Evolutionary conservation across 2,329 filamentous ascomycete species (phyloP).

Genomic region (Curvularia sp.): DNA sequence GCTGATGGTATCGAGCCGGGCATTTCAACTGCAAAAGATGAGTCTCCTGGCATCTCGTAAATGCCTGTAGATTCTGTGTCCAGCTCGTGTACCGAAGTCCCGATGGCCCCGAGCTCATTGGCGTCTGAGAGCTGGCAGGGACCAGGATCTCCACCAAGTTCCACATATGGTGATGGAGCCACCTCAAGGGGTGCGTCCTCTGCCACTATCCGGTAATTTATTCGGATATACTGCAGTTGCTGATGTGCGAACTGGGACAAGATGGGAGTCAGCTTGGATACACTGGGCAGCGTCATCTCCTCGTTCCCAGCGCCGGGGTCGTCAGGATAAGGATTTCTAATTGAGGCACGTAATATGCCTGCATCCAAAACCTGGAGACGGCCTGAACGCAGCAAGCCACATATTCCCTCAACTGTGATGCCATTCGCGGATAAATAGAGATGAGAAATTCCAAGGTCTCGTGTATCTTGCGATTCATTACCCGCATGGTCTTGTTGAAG

Average conservation of each 20-base stretch:
- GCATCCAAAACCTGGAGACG: conserved; percentile 63
- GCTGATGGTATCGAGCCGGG: conserved; percentile 26
- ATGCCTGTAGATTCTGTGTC: conserved; percentile 27
- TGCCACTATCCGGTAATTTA: conserved; percentile 63
- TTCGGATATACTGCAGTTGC: conserved; percentile 60
- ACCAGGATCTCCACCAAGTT: conserved; percentile 35
- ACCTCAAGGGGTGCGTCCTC: conserved; percentile 45
- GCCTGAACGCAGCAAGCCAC: conserved; percentile 59
- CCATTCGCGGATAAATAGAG: conserved; percentile 64
- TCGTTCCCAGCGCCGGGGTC: conserved; percentile 12
- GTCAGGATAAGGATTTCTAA: conserved; percentile 15
- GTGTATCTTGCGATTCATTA: conserved; percentile 60
- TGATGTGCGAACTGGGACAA: conserved; percentile 57
- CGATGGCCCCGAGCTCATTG: conserved; percentile 37
- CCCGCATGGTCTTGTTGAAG: conserved; percentile 41
- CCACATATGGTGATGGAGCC: conserved; percentile 30
- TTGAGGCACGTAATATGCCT: conserved; percentile 53
- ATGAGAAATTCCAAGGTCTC: conserved; percentile 64
- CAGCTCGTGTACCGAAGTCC: conserved; percentile 30
- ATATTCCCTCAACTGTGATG: conserved; percentile 63
- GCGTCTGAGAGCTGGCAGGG: conserved; percentile 28
- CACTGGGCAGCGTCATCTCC: conserved; percentile 53
- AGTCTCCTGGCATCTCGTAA: conserved; percentile 40
- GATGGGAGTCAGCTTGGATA: conserved; percentile 62
- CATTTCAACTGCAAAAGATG: conserved; percentile 32